Base-by-base conservation (phyloP, 495 filamentous ascomycete genomes). In the Cetradonia linearis region DNA sequence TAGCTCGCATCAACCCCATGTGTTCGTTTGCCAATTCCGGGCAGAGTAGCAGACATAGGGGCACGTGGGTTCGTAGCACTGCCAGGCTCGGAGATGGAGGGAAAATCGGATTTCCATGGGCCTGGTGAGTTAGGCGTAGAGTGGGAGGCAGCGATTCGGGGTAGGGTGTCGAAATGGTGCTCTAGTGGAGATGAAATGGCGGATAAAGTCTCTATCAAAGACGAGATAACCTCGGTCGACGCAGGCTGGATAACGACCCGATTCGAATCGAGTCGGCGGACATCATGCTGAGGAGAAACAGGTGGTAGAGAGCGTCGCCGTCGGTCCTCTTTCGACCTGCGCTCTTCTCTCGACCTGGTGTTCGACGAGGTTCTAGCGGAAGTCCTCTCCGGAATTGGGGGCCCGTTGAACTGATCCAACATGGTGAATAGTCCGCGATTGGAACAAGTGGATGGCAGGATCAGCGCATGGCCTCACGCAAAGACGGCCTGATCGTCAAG, bases 151-250 rank as follows among this genome's bases (percentile, higher is more conserved):
- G 73, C 74, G 60, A 77, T 77, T 49, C 69, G 70, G 58, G 80
- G 78, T 18, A 83, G 65, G 67, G 73, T 79, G 55, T 92, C 88
- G 68, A 91, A 90, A 70, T 87, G 84, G 44, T 80, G 78, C 67
- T 81, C 84, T 62, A 86, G 78, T 27, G 89, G 86, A 52, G 81
- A 77, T 0, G 89, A 91, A 63, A 97, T 94, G 69, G 85, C 82
- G 23, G 89, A 90, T 20, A 98, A 81, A 5, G 91, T 93, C 55
- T 90, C 91, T 70, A 98, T 95, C 55, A 98, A 78, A 42, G 87
- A 90, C 55, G 88, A 91, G 62, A 98, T 97, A 53, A 98, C 87
- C 71, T 95, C 91, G 30, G 93, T 89, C 16, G 91, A 93, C 2
- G 88, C 85, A 49, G 89, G 82, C 49, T 79, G 71, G 31, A 82